A percentile compares a stretch with the other conserved stretches of the same genome.
Conservation (phyloP, 345 rosid species). For the Cardamine chenopodiifolia region DNA sequence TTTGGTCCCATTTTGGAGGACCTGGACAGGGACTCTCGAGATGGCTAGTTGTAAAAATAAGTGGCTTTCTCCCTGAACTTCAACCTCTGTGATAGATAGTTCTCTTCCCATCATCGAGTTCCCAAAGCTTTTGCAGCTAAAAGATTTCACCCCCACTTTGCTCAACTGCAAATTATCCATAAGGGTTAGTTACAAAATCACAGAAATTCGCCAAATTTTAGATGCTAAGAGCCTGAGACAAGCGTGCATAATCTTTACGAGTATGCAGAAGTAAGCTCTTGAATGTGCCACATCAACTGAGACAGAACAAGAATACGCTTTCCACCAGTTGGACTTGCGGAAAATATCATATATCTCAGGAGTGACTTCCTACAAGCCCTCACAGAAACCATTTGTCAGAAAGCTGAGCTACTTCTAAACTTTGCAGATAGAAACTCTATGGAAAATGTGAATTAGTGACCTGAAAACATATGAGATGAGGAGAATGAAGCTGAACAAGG, state of each 20-base stretch:
- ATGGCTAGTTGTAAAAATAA: constrained; percentile 90
- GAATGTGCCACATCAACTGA: constrained; percentile 47
- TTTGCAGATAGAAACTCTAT: background rate
- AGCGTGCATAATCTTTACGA: constrained; percentile 48
- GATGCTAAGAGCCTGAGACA: background rate
- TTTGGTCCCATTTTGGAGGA: constrained; percentile 97
- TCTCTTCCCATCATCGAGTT: constrained; percentile 94
- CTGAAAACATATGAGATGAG: constrained; percentile 92
- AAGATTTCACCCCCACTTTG: constrained; percentile 74
- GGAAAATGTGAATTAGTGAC: constrained; percentile 40
- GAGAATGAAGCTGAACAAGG: constrained; percentile 75
- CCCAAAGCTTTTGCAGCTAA: constrained; percentile 57
- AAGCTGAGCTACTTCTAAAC: background rate
- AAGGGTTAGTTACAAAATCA: constrained; percentile 19
- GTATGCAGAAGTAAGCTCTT: constrained; percentile 80
- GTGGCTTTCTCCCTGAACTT: constrained; percentile 56
- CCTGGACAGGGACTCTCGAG: constrained; percentile 94
- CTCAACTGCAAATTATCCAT: constrained; percentile 62
- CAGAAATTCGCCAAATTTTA: background rate
- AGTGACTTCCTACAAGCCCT: constrained; percentile 74
- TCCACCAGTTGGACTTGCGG: constrained; percentile 83
- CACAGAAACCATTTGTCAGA: constrained; percentile 1
- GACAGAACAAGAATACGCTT: constrained; percentile 70
- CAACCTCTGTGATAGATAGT: constrained; percentile 67
- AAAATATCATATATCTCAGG: constrained; percentile 66